A percentile compares a stretch with the other conserved stretches of the same genome.
phyloP scores from a whole-genome alignment of 1,284 basidiomycete genomes.

The Leccinum fallax region DNA sequence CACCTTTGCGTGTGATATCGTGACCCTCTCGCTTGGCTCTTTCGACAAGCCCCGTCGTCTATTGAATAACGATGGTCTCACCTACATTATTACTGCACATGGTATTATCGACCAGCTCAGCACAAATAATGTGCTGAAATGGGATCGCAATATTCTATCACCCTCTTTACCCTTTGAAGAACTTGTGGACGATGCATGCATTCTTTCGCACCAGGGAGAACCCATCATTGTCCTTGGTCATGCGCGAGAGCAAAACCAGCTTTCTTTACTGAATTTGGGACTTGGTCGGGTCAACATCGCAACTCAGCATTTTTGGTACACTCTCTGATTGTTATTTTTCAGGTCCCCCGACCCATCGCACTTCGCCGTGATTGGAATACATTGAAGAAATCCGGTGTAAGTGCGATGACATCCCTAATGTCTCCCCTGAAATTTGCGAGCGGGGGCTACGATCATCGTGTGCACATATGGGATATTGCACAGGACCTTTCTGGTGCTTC shows the following conservation, averaged over 20 bases:
- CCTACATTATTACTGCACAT: slow-evolving; percentile 39
- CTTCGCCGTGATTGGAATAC: slow-evolving; percentile 36
- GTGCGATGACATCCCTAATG: slow-evolving; percentile 43
- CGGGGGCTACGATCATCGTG: slow-evolving; percentile 51
- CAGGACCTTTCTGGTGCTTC: slow-evolving; percentile 36
- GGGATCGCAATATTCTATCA: slow-evolving; percentile 19
- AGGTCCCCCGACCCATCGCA: slow-evolving; percentile 14
- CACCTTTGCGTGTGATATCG: slow-evolving; percentile 12
- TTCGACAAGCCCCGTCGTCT: slow-evolving; percentile 48
- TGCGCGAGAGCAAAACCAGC: slow-evolving; percentile 40
- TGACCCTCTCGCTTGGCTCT: slow-evolving; percentile 30
- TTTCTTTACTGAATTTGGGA: slow-evolving; percentile 29
- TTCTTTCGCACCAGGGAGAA: slow-evolving; percentile 33
- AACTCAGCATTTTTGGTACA: background rate
- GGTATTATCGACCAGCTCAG: slow-evolving; percentile 39
- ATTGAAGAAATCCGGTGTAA: slow-evolving; percentile 42
- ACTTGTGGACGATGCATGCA: slow-evolving; percentile 47
- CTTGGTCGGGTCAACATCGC: slow-evolving; percentile 27
- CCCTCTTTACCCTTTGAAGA: slow-evolving; percentile 26
- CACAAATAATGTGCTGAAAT: slow-evolving; percentile 19
- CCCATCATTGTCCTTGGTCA: slow-evolving; percentile 42
- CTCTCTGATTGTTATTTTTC: slow-evolving; percentile 12
- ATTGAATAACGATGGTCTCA: slow-evolving; percentile 23
- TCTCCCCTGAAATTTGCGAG: slow-evolving; percentile 47
- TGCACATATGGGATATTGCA: slow-evolving; percentile 49